Evolutionary conservation across 768 basidiomycete genomes (phyloP), one percentile per base, ranked within the genome.

Genomic region (Rhodotorula taiwanensis): DNA sequence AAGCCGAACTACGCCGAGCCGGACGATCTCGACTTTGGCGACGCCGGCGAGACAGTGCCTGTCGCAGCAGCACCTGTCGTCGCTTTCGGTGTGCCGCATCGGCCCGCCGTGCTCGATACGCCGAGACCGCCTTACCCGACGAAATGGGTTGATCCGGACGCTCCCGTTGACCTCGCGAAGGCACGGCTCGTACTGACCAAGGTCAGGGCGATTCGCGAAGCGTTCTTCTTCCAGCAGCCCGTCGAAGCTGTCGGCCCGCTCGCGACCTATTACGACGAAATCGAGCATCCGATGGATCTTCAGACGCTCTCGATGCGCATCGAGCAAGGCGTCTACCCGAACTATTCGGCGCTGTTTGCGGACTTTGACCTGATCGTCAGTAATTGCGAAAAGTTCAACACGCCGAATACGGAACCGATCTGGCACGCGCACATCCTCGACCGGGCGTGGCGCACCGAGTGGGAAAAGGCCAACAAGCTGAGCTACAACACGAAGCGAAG

Each of bases 351-450:
- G 0, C 86, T 98, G 64, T 83, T 80, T 59, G 80, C 80, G 65
- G 93, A 97, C 70, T 78, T 88, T 55, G 84, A 88, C 56, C 82
- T 93, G 8, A 82, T 95, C 51, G 86, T 95, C 73, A 79, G 76
- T 74, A 99, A 99, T 72, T 97, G 93, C 75, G 85, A 89, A 36
- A 81, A 84, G 69, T 99, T 98, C 81, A 99, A 99, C 72, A 87
- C 88, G 23, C 83, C 85, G 9, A 83, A 80, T 25, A 89, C 89
- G 0, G 86, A 83, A 65, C 87, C 89, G 6, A 80, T 83, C 51
- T 78, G 79, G 31, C 86, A 84, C 67, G 88, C 88, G 5, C 85
- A 87, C 56, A 75, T 77, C 7, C 80, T 92, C 20, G 91, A 97
- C 76, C 82, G 79, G 52, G 79, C 75, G 11, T 92, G 86, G 79